Evolutionary conservation across 176 grass and related monocot genomes (phyloP).

Genomic region (Stipa capillata): DNA sequence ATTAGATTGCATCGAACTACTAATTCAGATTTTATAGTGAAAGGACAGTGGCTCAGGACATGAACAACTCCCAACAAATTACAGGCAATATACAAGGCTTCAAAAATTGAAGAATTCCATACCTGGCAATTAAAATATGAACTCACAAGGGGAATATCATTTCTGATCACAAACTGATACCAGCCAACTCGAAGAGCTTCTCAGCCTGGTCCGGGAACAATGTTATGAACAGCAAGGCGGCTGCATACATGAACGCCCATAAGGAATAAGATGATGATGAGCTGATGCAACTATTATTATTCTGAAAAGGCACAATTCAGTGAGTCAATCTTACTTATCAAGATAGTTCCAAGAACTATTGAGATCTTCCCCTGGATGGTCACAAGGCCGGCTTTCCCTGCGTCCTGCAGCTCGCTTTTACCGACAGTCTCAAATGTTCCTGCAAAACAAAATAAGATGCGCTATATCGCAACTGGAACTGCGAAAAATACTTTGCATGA

Average conservation of each 20-base stretch:
- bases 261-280: not conserved
- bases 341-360: constrained; percentile 63
- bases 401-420: constrained; percentile 62
- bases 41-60: not conserved
- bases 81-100: not conserved
- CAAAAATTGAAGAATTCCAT: not conserved
- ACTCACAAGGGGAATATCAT: not conserved
- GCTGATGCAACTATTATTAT: not conserved
- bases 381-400: constrained; percentile 84
- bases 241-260: constrained; percentile 25
- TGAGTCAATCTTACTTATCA: constrained; percentile 58
- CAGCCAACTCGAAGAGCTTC: constrained; percentile 72
- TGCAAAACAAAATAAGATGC: not conserved
- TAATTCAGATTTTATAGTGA: not conserved
- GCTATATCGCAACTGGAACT: not conserved
- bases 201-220: constrained; percentile 91
- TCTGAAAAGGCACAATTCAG: not conserved
- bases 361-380: constrained; percentile 91
- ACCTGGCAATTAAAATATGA: constrained; percentile 4
- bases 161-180: constrained; percentile 39
- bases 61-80: too few species aligned
- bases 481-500: not conserved
- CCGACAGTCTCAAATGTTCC: constrained; percentile 72
- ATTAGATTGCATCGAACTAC: not conserved
- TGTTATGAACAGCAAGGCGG: constrained; percentile 77